A percentile compares a stretch with the other conserved stretches of the same genome.
Conservation (phyloP, 176 grass and related monocot species). For the Calamus simplicifolius region DNA sequence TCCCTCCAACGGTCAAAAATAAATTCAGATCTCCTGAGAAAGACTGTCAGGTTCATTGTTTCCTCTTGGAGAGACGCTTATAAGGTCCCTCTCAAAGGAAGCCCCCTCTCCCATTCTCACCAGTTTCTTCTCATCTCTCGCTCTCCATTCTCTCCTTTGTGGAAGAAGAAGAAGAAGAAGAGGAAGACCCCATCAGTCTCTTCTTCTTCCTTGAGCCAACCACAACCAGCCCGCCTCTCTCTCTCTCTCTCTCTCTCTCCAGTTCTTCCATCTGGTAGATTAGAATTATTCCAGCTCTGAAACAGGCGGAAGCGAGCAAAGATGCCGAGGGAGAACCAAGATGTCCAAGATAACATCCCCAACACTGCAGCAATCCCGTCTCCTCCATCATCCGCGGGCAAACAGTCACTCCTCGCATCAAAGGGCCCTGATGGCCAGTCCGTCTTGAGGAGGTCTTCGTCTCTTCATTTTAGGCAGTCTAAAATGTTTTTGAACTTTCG, state of each 20-base stretch:
- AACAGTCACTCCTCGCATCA: conserved; percentile 24
- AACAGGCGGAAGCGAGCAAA: conserved; percentile 22
- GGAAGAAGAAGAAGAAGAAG: neutral
- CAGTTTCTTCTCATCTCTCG: too few relatives aligned
- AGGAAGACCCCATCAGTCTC: neutral
- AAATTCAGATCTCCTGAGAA: too few relatives aligned
- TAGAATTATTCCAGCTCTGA: neutral
- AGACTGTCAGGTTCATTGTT: too few relatives aligned
- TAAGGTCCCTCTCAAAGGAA: too few relatives aligned
- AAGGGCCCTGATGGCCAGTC: conserved; percentile 66
- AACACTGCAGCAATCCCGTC: conserved; percentile 26
- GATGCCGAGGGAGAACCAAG: conserved; percentile 66
- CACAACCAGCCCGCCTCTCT: neutral
- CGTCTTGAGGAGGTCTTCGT: conserved; percentile 45
- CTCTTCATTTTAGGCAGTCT: neutral
- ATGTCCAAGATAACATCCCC: conserved; percentile 42
- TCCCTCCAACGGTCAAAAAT: too few relatives aligned
- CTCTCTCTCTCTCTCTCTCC: neutral
- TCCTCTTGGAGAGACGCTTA: too few relatives aligned
- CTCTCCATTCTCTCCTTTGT: too few relatives aligned
- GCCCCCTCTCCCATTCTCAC: too few relatives aligned
- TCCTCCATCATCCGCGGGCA: conserved; percentile 5
- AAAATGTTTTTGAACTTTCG: too few relatives aligned
- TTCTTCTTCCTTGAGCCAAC: too few relatives aligned
- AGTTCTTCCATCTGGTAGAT: neutral